Evolutionary conservation across 345 rosid genomes (phyloP), one percentile per base, ranked within the genome.

Genomic region (Lepidium africanum): DNA sequence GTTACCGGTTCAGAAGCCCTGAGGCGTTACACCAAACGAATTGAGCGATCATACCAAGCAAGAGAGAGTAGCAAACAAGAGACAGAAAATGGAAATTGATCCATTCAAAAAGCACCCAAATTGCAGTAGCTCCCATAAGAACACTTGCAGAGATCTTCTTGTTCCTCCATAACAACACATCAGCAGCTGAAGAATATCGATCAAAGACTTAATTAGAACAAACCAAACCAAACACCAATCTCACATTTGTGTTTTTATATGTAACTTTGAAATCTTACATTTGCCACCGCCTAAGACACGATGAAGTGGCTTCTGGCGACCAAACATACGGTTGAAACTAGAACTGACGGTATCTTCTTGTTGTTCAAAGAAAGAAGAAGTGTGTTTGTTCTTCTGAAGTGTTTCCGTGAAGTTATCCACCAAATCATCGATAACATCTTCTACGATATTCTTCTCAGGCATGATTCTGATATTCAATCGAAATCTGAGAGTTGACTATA

Each of bases 111-210:
- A 92, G 89, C 77, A 87, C 77, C 98, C 98, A 92, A 52, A 86
- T 36, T 58, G 82, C 82, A 7, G 98, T 92, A 41, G 98, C 98
- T 63, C 77, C 83, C 48, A 68, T 71, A 41, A 92, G 69, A 58
- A 85, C 64, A 53, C 96, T 63, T 9, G 88, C 96, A 19, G 98
- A 92, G 54, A 90, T 87, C 86, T 92, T 90, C 84, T 90, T 92
- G 83, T 90, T 87, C 90, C 96, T 92, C 98, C 98, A 92, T 47
- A 92, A 67, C 71, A 92, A 80, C 36, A 92, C 96, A 87, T 92
- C 98, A 80, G 99, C 99, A 86, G 99, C 98, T 95, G 75, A 67
- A 53, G 52, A 16, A 78, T 59, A 57, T 67, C 49, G 67, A 14
- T 27, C 40, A 59, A 23, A 71, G 17, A 30, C 66, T 39, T 55